Evolutionary conservation across 140 eudicot genomes (phyloP), one percentile per base, ranked within the genome.

Genomic region (Stevia rebaudiana): DNA sequence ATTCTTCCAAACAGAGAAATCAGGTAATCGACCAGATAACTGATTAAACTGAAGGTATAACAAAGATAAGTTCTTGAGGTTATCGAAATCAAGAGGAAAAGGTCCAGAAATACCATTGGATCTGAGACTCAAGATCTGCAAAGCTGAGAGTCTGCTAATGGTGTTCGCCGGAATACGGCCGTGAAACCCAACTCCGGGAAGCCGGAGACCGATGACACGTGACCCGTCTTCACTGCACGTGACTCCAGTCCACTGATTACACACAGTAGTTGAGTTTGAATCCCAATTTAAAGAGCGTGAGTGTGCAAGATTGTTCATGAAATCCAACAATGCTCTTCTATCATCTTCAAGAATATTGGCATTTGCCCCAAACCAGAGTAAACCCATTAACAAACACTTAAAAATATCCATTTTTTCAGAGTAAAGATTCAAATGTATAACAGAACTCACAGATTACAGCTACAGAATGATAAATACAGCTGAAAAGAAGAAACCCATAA

Each of bases 61-160:
- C 54, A 70, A 78, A 19, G 88, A 66, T 33, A 90, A 66, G 35
- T 84, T 87, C 50, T 42, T 82, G 10, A 90, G 81, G 35, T 82
- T 79, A 52, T 52, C 62, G 8, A 90, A 80, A 42, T 90, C 97
- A 13, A 9, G 7, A 72, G 97, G 97, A 54, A 90, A 87, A 13
- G 74, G 41, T 11, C 98, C 98, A 67, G 71, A 62, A 44, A 91
- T 87, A 63, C 85, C 86, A 75, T 91, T 91, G 43, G 96, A 81
- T 78, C 98, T 82, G 36, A 91, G 92, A 68, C 98, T 91, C 61
- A 91, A 77, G 87, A 88, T 81, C 92, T 87, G 89, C 78, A 91
- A 77, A 33, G 80, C 87, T 55, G 96, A 80, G 40, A 91, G 82
- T 33, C 84, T 73, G 74, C 95, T 68, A 19, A 91, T 61, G 2